Conservation (phyloP, 2,329 filamentous ascomycete genomes). For the Zasmidium citrigriseum region DNA sequence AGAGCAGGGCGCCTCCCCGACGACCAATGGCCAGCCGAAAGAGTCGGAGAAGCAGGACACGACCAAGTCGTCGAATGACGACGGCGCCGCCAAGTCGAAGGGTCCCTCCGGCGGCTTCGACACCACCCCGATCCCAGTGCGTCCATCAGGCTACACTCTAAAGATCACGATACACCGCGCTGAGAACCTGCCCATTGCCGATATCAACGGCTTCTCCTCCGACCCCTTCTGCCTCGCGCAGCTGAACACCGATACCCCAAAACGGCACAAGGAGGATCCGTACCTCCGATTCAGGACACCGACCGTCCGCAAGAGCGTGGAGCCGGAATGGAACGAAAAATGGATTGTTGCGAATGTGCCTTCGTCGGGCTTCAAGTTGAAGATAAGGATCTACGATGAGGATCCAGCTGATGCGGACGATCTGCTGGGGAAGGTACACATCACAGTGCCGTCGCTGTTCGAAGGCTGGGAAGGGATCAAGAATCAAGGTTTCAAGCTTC, state of each 20-base stretch:
- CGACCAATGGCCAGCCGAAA: slow-evolving; percentile 14
- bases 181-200: slow-evolving; percentile 77
- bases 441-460: slow-evolving; percentile 61
- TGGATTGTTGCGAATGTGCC: slow-evolving; percentile 92
- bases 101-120: slow-evolving; percentile 76
- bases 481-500: slow-evolving; percentile 67
- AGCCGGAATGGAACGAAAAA: slow-evolving; percentile 79
- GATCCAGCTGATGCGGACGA: slow-evolving; percentile 86
- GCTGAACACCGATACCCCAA: slow-evolving; percentile 69
- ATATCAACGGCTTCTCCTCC: slow-evolving; percentile 73
- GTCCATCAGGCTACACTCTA: slow-evolving; percentile 74
- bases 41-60: slow-evolving; percentile 17
- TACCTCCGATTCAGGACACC: slow-evolving; percentile 71
- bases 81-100: slow-evolving; percentile 17
- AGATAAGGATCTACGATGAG: slow-evolving; percentile 87
- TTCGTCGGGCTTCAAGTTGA: slow-evolving; percentile 75
- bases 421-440: slow-evolving; percentile 79
- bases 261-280: slow-evolving; percentile 83
- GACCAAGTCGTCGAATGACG: slow-evolving; percentile 14
- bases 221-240: slow-evolving; percentile 82
- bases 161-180: slow-evolving; percentile 83
- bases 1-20: slow-evolving; percentile 6
- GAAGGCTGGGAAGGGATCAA: slow-evolving; percentile 70
- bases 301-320: slow-evolving; percentile 69
- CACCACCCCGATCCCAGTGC: slow-evolving; percentile 71